A percentile compares a stretch with the other conserved stretches of the same genome.
Conservation (phyloP, 169 alveolate genomes). For the Cryptosporidium ubiquitum region DNA sequence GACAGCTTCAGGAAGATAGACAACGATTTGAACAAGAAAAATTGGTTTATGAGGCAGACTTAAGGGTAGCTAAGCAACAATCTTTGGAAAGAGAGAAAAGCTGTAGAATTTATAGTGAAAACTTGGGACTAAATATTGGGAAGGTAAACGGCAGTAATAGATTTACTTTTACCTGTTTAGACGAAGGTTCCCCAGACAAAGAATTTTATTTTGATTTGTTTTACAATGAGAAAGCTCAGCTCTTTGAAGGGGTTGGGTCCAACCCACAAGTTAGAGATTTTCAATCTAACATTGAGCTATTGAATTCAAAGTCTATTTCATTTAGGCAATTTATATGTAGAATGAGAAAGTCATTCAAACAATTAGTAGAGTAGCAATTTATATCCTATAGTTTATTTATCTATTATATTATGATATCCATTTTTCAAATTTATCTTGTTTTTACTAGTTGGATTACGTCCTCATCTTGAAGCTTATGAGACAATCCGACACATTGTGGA, state of each 20-base stretch:
- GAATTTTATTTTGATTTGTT: constrained; percentile 60
- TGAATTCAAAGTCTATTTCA: constrained; percentile 40
- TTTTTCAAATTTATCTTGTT: constrained; percentile 70
- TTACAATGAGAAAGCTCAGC: constrained; percentile 38
- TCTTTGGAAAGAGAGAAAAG: constrained; percentile 68
- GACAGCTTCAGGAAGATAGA: constrained; percentile 50
- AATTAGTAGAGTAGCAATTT: background rate
- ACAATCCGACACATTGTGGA: constrained; percentile 89
- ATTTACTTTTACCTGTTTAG: constrained; percentile 56
- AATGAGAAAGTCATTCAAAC: constrained; percentile 63
- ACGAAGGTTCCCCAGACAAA: constrained; percentile 4
- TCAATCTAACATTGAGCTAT: background rate
- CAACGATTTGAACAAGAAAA: constrained; percentile 38
- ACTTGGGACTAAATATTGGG: constrained; percentile 34
- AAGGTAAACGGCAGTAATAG: constrained; percentile 61
- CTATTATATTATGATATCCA: background rate
- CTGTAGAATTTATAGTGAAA: constrained; percentile 55
- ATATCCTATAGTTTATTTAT: background rate
- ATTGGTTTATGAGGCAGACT: constrained; percentile 35
- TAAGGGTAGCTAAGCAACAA: constrained; percentile 50
- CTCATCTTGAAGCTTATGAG: constrained; percentile 87
- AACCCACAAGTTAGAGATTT: constrained; percentile 28
- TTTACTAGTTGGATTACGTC: constrained; percentile 89
- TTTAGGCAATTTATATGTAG: constrained; percentile 55
- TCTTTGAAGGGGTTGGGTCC: constrained; percentile 37